phyloP scores from a whole-genome alignment of 495 filamentous ascomycete genomes.

The Trypethelium eluteriae region DNA sequence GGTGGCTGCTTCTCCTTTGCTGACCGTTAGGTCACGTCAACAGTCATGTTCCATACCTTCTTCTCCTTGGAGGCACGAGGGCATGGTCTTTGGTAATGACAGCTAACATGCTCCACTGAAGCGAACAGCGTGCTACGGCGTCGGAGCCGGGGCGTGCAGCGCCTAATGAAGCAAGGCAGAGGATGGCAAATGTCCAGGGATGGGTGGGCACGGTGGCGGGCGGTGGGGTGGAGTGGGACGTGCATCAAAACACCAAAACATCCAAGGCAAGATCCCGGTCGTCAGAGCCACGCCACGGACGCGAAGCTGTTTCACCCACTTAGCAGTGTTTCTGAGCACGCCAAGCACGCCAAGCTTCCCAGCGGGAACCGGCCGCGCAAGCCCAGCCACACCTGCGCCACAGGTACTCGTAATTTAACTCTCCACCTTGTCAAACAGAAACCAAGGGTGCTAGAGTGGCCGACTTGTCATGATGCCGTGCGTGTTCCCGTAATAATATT shows the following conservation, averaged over 20 bases:
- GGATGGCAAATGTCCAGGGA: neutral
- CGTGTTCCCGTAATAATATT: too few relatives aligned
- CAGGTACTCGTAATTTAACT: neutral
- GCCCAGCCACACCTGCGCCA: constrained; percentile 2
- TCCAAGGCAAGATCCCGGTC: constrained; percentile 6
- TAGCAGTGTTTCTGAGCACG: too few relatives aligned
- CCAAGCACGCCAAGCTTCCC: neutral
- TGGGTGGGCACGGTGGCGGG: neutral
- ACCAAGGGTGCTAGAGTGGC: too few relatives aligned
- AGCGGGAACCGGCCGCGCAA: neutral
- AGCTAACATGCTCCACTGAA: neutral
- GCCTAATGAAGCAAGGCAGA: constrained; percentile 6
- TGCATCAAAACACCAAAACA: constrained; percentile 10
- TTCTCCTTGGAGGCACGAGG: too few relatives aligned
- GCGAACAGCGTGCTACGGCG: neutral
- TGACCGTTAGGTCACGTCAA: neutral
- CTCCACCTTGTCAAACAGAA: neutral
- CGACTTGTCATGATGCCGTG: too few relatives aligned
- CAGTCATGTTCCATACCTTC: neutral
- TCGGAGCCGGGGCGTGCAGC: neutral
- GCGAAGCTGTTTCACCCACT: constrained; percentile 3
- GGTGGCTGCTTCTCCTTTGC: neutral
- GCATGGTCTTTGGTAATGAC: neutral
- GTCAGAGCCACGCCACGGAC: neutral
- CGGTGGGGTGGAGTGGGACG: neutral